Conservation (phyloP, 805 yeast species). For the Ogataea methanolica region DNA sequence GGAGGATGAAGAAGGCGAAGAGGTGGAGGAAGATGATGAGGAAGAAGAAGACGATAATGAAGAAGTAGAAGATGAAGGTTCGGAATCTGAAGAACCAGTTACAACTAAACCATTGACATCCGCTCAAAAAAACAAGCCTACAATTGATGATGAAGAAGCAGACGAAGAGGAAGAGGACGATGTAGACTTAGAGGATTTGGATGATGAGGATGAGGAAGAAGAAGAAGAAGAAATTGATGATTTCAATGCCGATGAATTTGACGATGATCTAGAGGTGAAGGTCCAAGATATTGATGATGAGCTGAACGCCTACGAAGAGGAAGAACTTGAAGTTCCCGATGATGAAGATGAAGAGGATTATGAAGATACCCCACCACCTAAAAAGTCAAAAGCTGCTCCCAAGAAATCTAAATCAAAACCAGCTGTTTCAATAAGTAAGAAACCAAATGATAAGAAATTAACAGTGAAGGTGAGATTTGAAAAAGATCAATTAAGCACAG, state of each 20-base stretch:
- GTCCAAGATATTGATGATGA: slow-evolving; percentile 16
- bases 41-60: background rate
- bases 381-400: background rate
- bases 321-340: slow-evolving; percentile 2
- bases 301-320: slow-evolving; percentile 1
- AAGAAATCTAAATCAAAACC: slow-evolving; percentile 1
- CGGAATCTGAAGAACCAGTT: background rate
- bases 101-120: no score
- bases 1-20: slow-evolving; percentile 6
- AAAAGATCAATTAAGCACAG: slow-evolving; percentile 1
- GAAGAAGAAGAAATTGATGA: slow-evolving; percentile 11
- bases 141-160: background rate
- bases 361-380: slow-evolving; percentile 1
- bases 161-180: slow-evolving; percentile 9
- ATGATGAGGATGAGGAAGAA: slow-evolving; percentile 9
- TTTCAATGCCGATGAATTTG: slow-evolving; percentile 14
- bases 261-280: slow-evolving; percentile 15
- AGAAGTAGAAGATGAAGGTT: slow-evolving; percentile 15
- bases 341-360: slow-evolving; percentile 16
- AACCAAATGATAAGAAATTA: slow-evolving; percentile 31
- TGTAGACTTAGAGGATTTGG: slow-evolving; percentile 3
- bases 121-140: no score
- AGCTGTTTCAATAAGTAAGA: background rate
- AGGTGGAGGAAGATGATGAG: slow-evolving; percentile 1
- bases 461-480: slow-evolving; percentile 12